Percentiles rank a stretch among this genome's conserved stretches.
Evolutionary conservation across 495 filamentous ascomycete species (phyloP).

Genomic region (Oleoguttula mirabilis): DNA sequence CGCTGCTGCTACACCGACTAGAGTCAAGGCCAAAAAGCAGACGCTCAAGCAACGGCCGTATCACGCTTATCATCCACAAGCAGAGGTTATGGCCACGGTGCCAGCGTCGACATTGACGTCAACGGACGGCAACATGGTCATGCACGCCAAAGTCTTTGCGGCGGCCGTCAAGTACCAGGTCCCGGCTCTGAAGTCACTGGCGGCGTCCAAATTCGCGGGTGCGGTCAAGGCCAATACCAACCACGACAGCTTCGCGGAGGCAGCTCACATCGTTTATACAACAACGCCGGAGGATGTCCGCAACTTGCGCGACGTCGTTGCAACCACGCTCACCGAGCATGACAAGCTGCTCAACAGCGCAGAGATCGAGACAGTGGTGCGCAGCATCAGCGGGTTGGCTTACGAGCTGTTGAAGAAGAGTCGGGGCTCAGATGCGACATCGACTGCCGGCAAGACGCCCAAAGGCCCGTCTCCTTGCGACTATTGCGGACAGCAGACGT

Average conservation of each 20-base stretch:
- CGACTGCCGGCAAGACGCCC: neutral
- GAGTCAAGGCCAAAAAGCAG: neutral
- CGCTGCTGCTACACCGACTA: neutral
- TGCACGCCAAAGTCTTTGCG: conserved; percentile 32
- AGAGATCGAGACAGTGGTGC: neutral
- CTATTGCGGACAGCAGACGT: neutral
- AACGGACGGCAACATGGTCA: conserved; percentile 1
- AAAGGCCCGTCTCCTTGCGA: neutral
- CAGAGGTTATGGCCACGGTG: neutral
- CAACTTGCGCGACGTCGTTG: conserved; percentile 29
- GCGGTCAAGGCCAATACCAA: conserved; percentile 20
- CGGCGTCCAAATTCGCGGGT: conserved; percentile 28
- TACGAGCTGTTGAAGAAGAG: neutral
- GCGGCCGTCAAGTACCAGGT: conserved; percentile 36
- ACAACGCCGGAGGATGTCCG: conserved; percentile 24
- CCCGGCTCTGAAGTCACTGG: conserved; percentile 26
- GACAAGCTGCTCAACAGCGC: neutral
- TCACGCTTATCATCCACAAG: too few species aligned
- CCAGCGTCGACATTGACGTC: neutral
- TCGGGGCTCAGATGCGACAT: neutral
- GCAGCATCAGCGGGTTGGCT: neutral
- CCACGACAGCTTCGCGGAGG: conserved; percentile 23
- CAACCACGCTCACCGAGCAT: neutral
- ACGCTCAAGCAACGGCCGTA: too few species aligned
- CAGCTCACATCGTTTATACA: conserved; percentile 28